Conservation (phyloP, 2,329 filamentous ascomycete species). For the Fusarium chuoi region DNA sequence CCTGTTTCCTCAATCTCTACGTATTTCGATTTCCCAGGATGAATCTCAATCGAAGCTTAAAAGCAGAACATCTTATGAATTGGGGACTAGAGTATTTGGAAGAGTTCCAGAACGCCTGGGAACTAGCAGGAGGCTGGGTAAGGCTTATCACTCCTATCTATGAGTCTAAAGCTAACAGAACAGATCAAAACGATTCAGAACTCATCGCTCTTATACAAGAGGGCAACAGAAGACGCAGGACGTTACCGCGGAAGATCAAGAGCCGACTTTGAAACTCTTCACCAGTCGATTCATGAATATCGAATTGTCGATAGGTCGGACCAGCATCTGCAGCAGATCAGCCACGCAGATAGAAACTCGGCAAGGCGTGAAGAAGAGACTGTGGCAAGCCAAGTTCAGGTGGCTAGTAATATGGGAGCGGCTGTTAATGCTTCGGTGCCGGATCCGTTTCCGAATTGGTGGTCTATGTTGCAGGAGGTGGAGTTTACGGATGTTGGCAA, state of each 20-base stretch:
- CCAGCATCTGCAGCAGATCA: conserved; percentile 37
- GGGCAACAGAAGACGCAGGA: conserved; percentile 35
- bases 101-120: conserved; percentile 39
- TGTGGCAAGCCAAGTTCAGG: not conserved
- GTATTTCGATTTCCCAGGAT: conserved; percentile 53
- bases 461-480: conserved; percentile 42
- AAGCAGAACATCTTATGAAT: conserved; percentile 33
- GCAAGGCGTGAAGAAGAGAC: not conserved
- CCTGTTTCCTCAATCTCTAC: conserved; percentile 56
- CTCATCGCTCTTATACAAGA: conserved; percentile 31
- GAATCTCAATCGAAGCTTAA: conserved; percentile 44
- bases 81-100: conserved; percentile 33
- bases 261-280: conserved; percentile 32
- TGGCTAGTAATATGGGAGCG: not conserved
- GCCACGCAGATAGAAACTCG: conserved; percentile 30
- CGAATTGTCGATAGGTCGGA: conserved; percentile 34
- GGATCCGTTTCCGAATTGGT: conserved; percentile 40
- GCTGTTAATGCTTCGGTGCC: conserved; percentile 4
- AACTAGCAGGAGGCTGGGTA: conserved; percentile 39
- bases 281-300: conserved; percentile 39
- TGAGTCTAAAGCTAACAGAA: not conserved
- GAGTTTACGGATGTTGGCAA: conserved; percentile 34
- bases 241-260: conserved; percentile 32
- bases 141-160: fast-evolving
- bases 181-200: conserved; percentile 41